Percentiles rank a stretch among this genome's conserved stretches.
phyloP scores from a whole-genome alignment of 768 basidiomycete species.

The Mycena albidolilacea region DNA sequence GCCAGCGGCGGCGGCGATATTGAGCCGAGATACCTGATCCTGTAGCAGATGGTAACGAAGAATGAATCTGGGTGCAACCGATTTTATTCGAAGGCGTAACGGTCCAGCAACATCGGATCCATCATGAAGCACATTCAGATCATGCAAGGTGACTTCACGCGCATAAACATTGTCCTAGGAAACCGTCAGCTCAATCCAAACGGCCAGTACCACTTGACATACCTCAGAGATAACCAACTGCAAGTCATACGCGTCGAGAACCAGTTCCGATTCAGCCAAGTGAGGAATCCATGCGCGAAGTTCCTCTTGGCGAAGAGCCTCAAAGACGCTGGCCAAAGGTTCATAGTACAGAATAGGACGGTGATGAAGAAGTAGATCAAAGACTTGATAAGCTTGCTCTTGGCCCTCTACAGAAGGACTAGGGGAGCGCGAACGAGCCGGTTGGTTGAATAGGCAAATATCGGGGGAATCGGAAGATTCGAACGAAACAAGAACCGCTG shows the following conservation, averaged over 20 bases:
- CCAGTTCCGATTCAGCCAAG: conserved; percentile 72
- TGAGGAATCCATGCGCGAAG: conserved; percentile 61
- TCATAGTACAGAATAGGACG: conserved; percentile 85
- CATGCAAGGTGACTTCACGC: conserved; percentile 79
- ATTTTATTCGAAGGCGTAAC: conserved; percentile 69
- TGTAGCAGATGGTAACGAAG: conserved; percentile 75
- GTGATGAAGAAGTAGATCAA: conserved; percentile 70
- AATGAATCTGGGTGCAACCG: conserved; percentile 72
- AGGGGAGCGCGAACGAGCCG: conserved; percentile 47
- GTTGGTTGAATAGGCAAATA: conserved; percentile 72
- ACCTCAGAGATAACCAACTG: conserved; percentile 79
- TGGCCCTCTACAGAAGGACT: conserved; percentile 44
- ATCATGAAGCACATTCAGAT: conserved; percentile 80
- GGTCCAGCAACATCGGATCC: conserved; percentile 74
- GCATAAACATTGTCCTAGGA: conserved; percentile 78
- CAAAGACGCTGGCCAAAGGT: conserved; percentile 78
- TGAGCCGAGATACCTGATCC: conserved; percentile 61
- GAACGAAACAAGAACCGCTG: conserved; percentile 72
- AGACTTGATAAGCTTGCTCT: conserved; percentile 38
- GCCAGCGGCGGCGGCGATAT: conserved; percentile 37
- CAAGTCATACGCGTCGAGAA: conserved; percentile 80
- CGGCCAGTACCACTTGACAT: conserved; percentile 28
- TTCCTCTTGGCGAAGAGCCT: conserved; percentile 78
- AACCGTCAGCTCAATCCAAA: conserved; percentile 15
- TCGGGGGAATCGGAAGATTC: conserved; percentile 54